Evolutionary conservation across 805 yeast species (phyloP).

Genomic region (Saturnispora galanensis): DNA sequence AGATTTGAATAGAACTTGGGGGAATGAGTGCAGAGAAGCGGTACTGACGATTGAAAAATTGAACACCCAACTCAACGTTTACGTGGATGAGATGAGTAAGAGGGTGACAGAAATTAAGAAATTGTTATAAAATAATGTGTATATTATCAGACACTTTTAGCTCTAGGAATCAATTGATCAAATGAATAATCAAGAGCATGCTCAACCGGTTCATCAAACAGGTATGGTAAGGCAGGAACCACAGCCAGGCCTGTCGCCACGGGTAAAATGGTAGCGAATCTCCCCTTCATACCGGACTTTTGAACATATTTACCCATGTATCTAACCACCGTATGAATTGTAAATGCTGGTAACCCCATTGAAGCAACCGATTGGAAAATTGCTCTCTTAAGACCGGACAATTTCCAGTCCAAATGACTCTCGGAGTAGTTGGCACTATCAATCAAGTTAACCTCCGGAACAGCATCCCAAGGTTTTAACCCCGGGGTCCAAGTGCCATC

Average conservation of each 20-base stretch:
- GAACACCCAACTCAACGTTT: conserved; percentile 44
- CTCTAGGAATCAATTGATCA: conserved; percentile 20
- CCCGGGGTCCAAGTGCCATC: conserved; percentile 56
- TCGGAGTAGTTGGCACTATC: conserved; percentile 30
- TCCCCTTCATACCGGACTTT: conserved; percentile 35
- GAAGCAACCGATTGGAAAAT: conserved; percentile 73
- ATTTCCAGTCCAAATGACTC: conserved; percentile 49
- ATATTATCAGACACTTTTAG: too few relatives aligned
- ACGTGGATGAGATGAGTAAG: conserved; percentile 42
- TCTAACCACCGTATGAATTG: conserved; percentile 68
- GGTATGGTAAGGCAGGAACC: conserved; percentile 67
- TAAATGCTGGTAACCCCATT: conserved; percentile 81
- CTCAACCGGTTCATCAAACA: conserved; percentile 80
- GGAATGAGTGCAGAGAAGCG: conserved; percentile 42
- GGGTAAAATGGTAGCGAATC: conserved; percentile 59
- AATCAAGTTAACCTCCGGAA: conserved; percentile 32
- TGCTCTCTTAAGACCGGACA: conserved; percentile 61
- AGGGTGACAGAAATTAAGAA: conserved; percentile 13
- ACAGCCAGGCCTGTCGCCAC: conserved; percentile 68
- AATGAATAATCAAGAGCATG: conserved; percentile 53
- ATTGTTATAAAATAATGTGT: neutral
- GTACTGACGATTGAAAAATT: conserved; percentile 45
- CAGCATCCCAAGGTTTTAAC: conserved; percentile 56
- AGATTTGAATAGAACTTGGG: conserved; percentile 34
- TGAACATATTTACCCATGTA: conserved; percentile 57